A percentile compares a stretch with the other conserved stretches of the same genome.
Conservation (phyloP, 345 rosid genomes). For the Acer yangbiense region DNA sequence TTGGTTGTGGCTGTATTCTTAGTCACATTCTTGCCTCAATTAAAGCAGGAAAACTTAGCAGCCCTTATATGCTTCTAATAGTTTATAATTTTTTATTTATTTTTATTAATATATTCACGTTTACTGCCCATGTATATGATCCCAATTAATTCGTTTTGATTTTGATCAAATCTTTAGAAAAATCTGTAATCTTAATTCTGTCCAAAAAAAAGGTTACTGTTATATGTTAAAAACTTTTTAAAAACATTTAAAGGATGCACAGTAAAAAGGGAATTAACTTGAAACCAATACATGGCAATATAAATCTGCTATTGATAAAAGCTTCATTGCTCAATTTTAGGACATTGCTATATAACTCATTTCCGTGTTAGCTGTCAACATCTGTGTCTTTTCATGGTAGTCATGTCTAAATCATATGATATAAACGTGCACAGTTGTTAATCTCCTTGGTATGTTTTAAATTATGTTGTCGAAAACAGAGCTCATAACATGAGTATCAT, state of each 20-base stretch:
- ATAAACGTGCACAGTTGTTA: not conserved
- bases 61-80: not conserved
- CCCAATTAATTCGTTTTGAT: too few species aligned
- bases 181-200: too few species aligned
- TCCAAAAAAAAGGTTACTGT: not conserved
- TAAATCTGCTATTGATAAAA: not conserved
- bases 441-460: not conserved
- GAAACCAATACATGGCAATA: not conserved
- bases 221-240: not conserved
- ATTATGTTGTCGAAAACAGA: too few species aligned
- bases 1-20: not conserved
- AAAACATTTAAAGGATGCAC: not conserved
- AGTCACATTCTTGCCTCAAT: not conserved
- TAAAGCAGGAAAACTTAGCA: not conserved
- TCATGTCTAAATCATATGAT: not conserved
- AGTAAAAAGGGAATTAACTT: not conserved
- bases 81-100: too few species aligned
- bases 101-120: too few species aligned
- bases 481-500: too few species aligned
- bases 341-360: too few species aligned
- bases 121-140: too few species aligned
- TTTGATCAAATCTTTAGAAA: too few species aligned
- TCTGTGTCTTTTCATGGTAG: not conserved
- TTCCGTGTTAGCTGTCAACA: not conserved
- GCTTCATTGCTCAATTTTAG: too few species aligned